Evolutionary conservation across 2,329 filamentous ascomycete species (phyloP).

Genomic region (Colletotrichum sp.): DNA sequence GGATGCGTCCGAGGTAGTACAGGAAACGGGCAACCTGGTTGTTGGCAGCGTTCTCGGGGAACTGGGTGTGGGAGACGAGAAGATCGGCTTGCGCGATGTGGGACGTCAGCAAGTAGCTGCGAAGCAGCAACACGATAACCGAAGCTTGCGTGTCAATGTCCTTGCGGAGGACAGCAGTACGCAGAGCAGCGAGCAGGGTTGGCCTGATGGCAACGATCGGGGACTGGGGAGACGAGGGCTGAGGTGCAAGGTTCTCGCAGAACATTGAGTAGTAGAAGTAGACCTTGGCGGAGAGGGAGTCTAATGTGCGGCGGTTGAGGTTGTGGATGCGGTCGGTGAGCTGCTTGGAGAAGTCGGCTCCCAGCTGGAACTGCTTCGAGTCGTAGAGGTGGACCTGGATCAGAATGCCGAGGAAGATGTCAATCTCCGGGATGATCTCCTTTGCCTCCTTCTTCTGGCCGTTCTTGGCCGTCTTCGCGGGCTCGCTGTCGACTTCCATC

Average conservation of each 20-base stretch:
- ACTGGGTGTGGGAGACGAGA: slow-evolving; percentile 93
- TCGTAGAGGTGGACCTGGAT: slow-evolving; percentile 90
- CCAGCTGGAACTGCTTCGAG: slow-evolving; percentile 78
- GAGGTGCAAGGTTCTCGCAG: slow-evolving; percentile 86
- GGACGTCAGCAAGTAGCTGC: slow-evolving; percentile 94
- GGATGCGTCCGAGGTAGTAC: slow-evolving; percentile 96
- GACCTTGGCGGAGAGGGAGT: slow-evolving; percentile 91
- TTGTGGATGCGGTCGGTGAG: slow-evolving; percentile 85
- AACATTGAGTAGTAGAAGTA: slow-evolving; percentile 99
- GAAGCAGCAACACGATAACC: slow-evolving; percentile 91
- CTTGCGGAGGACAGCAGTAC: slow-evolving; percentile 95
- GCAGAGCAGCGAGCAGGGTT: slow-evolving; percentile 83
- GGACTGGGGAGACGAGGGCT: slow-evolving; percentile 87
- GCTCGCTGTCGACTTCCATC: slow-evolving; percentile 76
- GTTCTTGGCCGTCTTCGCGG: slow-evolving; percentile 57
- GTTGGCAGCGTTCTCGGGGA: slow-evolving; percentile 92
- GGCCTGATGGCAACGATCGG: slow-evolving; percentile 87
- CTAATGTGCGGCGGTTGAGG: slow-evolving; percentile 91
- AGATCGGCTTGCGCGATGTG: slow-evolving; percentile 97
- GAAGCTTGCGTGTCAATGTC: slow-evolving; percentile 97
- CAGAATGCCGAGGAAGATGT: slow-evolving; percentile 87
- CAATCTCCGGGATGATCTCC: slow-evolving; percentile 84
- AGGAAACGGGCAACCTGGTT: slow-evolving; percentile 98
- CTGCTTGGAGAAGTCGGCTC: slow-evolving; percentile 82
- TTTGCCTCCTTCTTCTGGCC: slow-evolving; percentile 70